Evolutionary conservation across 805 yeast species (phyloP), one percentile per base, ranked within the genome.

Genomic region (Lachancea meyersii): DNA sequence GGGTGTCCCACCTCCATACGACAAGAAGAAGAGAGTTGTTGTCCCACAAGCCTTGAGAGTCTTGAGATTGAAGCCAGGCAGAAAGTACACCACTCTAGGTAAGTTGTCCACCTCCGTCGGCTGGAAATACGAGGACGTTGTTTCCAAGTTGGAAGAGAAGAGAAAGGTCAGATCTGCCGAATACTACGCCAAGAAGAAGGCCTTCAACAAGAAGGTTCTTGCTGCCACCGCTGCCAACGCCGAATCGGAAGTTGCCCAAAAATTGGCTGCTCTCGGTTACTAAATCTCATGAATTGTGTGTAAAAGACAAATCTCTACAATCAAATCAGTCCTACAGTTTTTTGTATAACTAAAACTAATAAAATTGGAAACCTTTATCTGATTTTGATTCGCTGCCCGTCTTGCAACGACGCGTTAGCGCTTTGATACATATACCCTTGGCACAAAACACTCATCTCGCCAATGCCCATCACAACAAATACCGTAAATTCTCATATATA

Each of bases 1-100:
- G 79, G 99, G 99, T 84, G 81, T 93, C 56, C 99, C 99, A 75
- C 88, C 97, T 53, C 97, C 98, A 77, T 93, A 85, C 76, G 98
- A 93, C 93, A 87, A 82, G 79, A 86, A 88, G 87, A 91, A 91
- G 95, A 87, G 96, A 75, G 96, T 89, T 70, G 98, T 93, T 63
- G 98, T 93, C 69, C 98, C 98, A 72, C 96, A 87, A 79, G 98
- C 98, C 68, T 80, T 93, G 70, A 87, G 98, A 79, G 96, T 93
- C 62, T 80, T 93, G 72, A 88, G 98, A 82, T 85, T 93, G 75
- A 89, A 88, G 79, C 97, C 88, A 72, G 98, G 98, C 73, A 88
- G 98, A 85, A 93, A 93, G 79, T 93, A 83, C 95, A 86, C 96
- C 76, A 87, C 97, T 57, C 86, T 93, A 64, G 95, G 95, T 72